These are phyloP conservation scores for Somion occarium DNA, from an alignment of 1,284 basidiomycete genomes.

Conservation along the genomic window DNA sequence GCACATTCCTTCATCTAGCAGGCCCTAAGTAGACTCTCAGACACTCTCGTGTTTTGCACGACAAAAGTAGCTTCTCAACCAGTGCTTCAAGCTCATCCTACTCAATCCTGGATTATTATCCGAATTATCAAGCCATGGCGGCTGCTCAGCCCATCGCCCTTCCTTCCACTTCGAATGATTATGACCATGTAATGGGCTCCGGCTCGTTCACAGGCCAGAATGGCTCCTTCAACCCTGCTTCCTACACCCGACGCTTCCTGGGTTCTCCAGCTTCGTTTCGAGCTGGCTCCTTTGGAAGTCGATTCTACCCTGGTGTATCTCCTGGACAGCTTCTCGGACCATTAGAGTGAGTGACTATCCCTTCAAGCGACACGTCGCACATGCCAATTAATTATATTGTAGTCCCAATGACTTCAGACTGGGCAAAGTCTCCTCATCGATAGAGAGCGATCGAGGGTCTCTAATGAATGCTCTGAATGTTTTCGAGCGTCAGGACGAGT, in stretches of 20 bases:
- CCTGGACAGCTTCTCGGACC: conserved; percentile 58
- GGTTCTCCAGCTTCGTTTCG: conserved; percentile 70
- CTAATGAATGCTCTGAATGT: conserved; percentile 62
- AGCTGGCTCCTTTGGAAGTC: conserved; percentile 54
- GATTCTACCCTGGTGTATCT: conserved; percentile 55
- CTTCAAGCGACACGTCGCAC: background rate
- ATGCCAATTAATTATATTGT: background rate
- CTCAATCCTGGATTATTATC: conserved; percentile 4
- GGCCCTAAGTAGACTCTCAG: background rate
- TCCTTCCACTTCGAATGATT: conserved; percentile 18
- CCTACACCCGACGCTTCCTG: conserved; percentile 60
- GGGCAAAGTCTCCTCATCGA: conserved; percentile 50
- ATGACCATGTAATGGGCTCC: conserved; percentile 36
- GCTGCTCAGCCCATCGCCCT: conserved; percentile 53
- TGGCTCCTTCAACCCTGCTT: conserved; percentile 54
- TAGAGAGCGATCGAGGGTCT: conserved; percentile 57
- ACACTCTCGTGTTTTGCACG: background rate
- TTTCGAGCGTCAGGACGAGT: conserved; percentile 66
- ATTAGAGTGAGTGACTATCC: conserved; percentile 47
- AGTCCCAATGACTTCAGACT: conserved; percentile 52
- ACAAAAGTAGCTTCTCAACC: background rate
- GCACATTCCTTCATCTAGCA: background rate
- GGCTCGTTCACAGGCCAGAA: conserved; percentile 46
- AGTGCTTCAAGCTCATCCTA: background rate
- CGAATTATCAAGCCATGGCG: conserved; percentile 27